Percentiles rank a stretch among this genome's conserved stretches.
Conservation (phyloP, 1,284 basidiomycete species). For the Gomphus sp. region DNA sequence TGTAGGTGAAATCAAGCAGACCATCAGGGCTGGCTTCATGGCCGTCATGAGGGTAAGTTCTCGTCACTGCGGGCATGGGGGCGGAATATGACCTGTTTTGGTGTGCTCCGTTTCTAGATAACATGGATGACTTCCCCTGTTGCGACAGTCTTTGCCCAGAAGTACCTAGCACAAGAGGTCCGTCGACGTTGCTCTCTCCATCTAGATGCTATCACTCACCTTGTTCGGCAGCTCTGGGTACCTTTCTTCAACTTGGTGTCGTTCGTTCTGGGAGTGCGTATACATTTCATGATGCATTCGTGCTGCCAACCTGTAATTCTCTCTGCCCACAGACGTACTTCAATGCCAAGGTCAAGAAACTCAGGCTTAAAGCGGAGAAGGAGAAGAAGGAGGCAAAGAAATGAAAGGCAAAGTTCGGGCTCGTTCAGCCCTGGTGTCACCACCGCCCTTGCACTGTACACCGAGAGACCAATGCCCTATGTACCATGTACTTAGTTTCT, state of each 20-base stretch:
- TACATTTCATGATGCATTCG: not conserved
- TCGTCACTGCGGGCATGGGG: not conserved
- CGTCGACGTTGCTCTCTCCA: constrained; percentile 11
- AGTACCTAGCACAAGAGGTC: constrained; percentile 62
- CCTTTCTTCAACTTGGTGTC: constrained; percentile 66
- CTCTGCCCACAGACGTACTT: constrained; percentile 49
- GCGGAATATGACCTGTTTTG: not conserved
- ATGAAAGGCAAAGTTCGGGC: not conserved
- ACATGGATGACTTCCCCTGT: constrained; percentile 72
- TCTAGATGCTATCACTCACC: not conserved
- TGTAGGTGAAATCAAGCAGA: constrained; percentile 54
- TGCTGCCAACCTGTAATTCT: not conserved
- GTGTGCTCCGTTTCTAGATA: constrained; percentile 27
- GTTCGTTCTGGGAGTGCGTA: constrained; percentile 54
- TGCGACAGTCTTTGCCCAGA: constrained; percentile 64
- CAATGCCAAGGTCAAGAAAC: constrained; percentile 58
- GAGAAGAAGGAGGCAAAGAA: constrained; percentile 28
- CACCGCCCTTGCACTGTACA: not conserved
- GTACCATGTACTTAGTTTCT: not conserved
- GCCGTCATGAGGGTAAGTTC: constrained; percentile 58
- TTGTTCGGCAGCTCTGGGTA: constrained; percentile 49
- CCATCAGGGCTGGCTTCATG: constrained; percentile 69
- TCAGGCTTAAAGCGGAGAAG: constrained; percentile 41
- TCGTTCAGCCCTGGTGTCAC: not conserved
- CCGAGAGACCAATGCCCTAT: not conserved